Base-by-base conservation (phyloP, 352 stramenopile genomes). In the Phytophthora kernoviae region DNA sequence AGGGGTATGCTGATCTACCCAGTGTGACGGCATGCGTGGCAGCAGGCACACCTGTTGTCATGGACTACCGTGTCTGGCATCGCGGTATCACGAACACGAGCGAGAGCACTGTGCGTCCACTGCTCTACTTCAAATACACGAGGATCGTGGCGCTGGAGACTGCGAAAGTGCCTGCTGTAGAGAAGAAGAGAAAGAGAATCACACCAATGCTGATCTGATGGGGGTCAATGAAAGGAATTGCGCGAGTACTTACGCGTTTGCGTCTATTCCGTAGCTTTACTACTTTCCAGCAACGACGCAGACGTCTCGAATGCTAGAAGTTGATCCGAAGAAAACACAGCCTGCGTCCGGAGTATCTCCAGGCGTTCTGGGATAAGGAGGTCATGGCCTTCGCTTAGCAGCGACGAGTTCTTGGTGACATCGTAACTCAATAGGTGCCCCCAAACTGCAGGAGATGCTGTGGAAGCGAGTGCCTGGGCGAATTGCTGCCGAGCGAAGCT, bases 61-160 rank as follows among this genome's bases (percentile, higher is more conserved):
- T 92, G 83, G 83, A 93, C 74, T 93, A 93, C 37, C 77, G 83
- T 20, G 75, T 91, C 17, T 93, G 83, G 83, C 83, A 93, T 36
- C 83, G 83, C 14, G 83, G 83, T 11, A 42, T 75, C 4, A 73
- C 77, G 2, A 93, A 93, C 51, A 62, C 60, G 22, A 81, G 68
- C 15, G 62, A 71, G 2, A 51, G 41, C 30, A 81, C 53, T 37
- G 26, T 88, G 30, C 75, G 79, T 7, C 80, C 82, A 45, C 57
- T 90, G 54, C 65, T 91, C 5, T 93, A 93, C 57, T 88, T 89
- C 48, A 90, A 91, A 58, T 90, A 91, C 56, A 46, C 65, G 0
- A 76, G 70, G 17, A 14, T 58, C 9, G 15, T 5, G 8, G 21
- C 50, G 24, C 1, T 26, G 43, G 15, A 20, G 2, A 20, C 24